Evolutionary conservation across 1,139 yeast genomes (phyloP).

Genomic region (Nematodospora anomalae): DNA sequence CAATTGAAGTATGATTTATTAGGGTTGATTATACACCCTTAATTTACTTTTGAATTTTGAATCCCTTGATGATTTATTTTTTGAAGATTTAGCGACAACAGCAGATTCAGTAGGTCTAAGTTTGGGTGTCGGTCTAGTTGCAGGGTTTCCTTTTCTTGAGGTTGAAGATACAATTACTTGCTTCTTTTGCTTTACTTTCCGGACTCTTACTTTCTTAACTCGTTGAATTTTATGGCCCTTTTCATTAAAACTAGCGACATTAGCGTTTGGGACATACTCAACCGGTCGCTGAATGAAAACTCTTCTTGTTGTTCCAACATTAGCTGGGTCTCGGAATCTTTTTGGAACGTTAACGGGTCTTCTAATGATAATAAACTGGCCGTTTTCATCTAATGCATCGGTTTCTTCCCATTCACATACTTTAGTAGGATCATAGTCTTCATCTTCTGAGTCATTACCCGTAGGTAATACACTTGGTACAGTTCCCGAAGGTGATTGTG

Average conservation of each 20-base stretch:
- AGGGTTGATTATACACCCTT: conserved; percentile 1
- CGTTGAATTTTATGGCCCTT: conserved; percentile 2
- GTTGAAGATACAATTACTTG: not conserved
- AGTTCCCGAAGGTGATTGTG: not conserved
- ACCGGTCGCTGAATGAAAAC: conserved; percentile 18
- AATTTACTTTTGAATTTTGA: conserved; percentile 2
- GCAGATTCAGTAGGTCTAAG: not conserved
- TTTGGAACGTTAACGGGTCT: conserved; percentile 24
- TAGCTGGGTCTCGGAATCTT: conserved; percentile 16
- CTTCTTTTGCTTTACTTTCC: conserved; percentile 1
- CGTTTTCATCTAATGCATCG: conserved; percentile 21
- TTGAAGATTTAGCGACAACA: not conserved
- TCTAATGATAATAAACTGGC: conserved; percentile 22
- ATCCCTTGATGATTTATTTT: conserved; percentile 1
- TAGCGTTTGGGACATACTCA: conserved; percentile 1
- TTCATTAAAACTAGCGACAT: conserved; percentile 1
- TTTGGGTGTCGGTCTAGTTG: not conserved
- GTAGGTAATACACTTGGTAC: not conserved
- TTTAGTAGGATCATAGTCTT: conserved; percentile 15
- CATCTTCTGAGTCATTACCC: conserved; percentile 15
- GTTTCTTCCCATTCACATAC: conserved; percentile 28
- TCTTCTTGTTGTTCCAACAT: conserved; percentile 17
- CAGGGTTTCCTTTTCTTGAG: not conserved
- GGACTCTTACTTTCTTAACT: conserved; percentile 3
- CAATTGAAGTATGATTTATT: conserved; percentile 3